phyloP scores from a whole-genome alignment of 1,284 basidiomycete genomes.

The Heliocybe sulcata region DNA sequence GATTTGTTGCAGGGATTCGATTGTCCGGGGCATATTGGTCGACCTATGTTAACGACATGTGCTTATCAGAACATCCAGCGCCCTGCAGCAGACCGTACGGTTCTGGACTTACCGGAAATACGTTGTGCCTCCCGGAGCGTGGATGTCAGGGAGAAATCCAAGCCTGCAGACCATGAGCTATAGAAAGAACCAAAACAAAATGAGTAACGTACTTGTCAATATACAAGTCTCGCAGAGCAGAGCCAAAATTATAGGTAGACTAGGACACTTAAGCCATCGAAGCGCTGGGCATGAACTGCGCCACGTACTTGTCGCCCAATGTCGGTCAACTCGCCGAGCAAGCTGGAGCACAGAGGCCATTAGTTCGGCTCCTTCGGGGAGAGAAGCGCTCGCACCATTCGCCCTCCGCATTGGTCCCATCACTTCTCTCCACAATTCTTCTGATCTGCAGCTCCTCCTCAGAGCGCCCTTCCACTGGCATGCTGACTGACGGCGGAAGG shows the following conservation, averaged over 20 bases:
- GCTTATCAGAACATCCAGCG: no score
- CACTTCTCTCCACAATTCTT: slow-evolving; percentile 46
- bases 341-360: slow-evolving; percentile 26
- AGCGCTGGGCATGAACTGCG: neutral
- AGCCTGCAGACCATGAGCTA: slow-evolving; percentile 32
- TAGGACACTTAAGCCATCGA: slow-evolving; percentile 19
- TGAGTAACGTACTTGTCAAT: slow-evolving; percentile 47
- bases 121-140: slow-evolving; percentile 38
- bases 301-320: slow-evolving; percentile 54
- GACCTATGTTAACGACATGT: slow-evolving; percentile 28
- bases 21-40: slow-evolving; percentile 73
- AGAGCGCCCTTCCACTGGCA: slow-evolving; percentile 3
- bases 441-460: slow-evolving; percentile 15
- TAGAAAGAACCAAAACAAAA: slow-evolving; percentile 1
- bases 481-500: slow-evolving; percentile 1
- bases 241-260: slow-evolving; percentile 66
- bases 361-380: no score
- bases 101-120: slow-evolving; percentile 54
- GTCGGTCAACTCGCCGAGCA: slow-evolving; percentile 78
- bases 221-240: slow-evolving; percentile 58
- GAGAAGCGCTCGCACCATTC: slow-evolving; percentile 46
- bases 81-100: no score
- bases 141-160: slow-evolving; percentile 51
- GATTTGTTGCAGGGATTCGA: slow-evolving; percentile 71
- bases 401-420: slow-evolving; percentile 46